Conservation (phyloP, 176 grass and related monocot genomes). For the Raddia distichophylla region DNA sequence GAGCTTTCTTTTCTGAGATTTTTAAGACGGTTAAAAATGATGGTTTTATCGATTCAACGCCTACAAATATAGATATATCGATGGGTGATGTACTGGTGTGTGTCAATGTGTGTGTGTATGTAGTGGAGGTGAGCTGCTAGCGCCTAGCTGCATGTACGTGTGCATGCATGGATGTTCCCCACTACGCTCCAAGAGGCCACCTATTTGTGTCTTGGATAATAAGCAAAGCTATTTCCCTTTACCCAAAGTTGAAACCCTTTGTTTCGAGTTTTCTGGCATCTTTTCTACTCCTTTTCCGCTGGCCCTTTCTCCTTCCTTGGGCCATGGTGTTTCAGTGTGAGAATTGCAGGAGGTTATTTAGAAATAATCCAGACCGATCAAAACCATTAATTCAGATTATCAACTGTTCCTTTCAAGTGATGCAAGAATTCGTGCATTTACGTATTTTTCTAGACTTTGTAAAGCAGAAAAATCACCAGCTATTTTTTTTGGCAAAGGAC, state of each 20-base stretch:
- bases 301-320: not conserved
- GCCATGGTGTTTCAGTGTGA: not conserved
- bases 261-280: not conserved
- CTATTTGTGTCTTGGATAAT: slow-evolving; percentile 36
- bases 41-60: not conserved
- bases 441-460: no score
- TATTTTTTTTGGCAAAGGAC: no score
- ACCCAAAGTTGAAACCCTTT: not conserved
- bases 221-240: slow-evolving; percentile 24
- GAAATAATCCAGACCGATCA: not conserved
- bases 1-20: not conserved
- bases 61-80: not conserved
- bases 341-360: not conserved
- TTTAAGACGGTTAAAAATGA: not conserved
- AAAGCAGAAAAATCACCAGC: no score
- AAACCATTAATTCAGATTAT: not conserved
- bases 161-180: slow-evolving; percentile 48
- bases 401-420: not conserved
- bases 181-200: slow-evolving; percentile 28
- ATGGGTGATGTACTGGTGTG: not conserved
- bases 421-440: not conserved
- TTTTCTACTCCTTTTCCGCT: not conserved
- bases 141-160: slow-evolving; percentile 15
- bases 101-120: not conserved
- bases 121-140: slow-evolving; percentile 16